Percentiles rank a stretch among this genome's conserved stretches.
Evolutionary conservation across 1,284 basidiomycete genomes (phyloP).

Genomic region (Ceratobasidium sp.): DNA sequence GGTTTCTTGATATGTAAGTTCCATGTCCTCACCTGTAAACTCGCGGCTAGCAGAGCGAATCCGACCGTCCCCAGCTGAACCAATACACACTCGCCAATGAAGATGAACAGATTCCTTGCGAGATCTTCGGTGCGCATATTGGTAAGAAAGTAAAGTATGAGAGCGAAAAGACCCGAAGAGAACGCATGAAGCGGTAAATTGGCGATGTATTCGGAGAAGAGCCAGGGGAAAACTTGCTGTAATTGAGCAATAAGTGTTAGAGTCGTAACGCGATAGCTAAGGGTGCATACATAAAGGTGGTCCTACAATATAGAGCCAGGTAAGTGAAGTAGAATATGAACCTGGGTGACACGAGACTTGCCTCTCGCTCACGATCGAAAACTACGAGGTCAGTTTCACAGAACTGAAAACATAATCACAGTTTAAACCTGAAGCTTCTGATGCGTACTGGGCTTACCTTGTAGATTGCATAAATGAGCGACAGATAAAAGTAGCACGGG

Average conservation of each 20-base stretch:
- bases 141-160: slow-evolving; percentile 52
- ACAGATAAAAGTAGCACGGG: slow-evolving; percentile 51
- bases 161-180: slow-evolving; percentile 49
- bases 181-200: slow-evolving; percentile 47
- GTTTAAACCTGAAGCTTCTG: slow-evolving; percentile 40
- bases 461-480: slow-evolving; percentile 43
- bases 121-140: slow-evolving; percentile 51
- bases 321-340: background rate
- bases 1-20: background rate
- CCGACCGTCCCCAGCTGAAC: slow-evolving; percentile 54
- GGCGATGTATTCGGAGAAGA: slow-evolving; percentile 51
- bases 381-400: slow-evolving; percentile 53
- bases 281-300: slow-evolving; percentile 43
- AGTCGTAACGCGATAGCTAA: background rate
- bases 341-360: slow-evolving; percentile 44
- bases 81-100: slow-evolving; percentile 52
- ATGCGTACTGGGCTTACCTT: slow-evolving; percentile 11
- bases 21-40: slow-evolving; percentile 9
- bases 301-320: slow-evolving; percentile 36
- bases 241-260: background rate
- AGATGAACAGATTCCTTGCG: slow-evolving; percentile 52
- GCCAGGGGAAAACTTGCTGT: slow-evolving; percentile 52
- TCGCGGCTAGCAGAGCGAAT: slow-evolving; percentile 51
- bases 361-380: slow-evolving; percentile 59
- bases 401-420: slow-evolving; percentile 52